Base-by-base conservation (phyloP, 2,329 filamentous ascomycete genomes). In the Simplicillium sp. region DNA sequence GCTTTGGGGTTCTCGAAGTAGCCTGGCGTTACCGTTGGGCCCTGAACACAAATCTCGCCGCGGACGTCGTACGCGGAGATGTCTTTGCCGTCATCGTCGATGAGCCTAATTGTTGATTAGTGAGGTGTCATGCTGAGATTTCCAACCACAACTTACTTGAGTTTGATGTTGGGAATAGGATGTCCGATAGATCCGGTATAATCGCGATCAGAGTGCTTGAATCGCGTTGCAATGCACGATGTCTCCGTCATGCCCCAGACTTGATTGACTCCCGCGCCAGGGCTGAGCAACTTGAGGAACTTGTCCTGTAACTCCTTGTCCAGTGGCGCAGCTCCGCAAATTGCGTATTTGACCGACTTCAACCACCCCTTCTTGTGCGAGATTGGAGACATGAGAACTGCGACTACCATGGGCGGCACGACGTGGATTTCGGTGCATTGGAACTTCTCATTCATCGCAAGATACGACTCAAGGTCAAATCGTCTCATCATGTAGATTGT, bases 181-280 rank as follows among this genome's bases (percentile, higher is more conserved):
- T 68, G 16, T 5, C 73, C 73, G 1, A 76, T 70, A 45, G 58
- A 62, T 3, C 66, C 65, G 17, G 62, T 65, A 28, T 59, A 51
- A 42, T 64, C 61, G 8, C 38, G 42, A 11, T 54, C 34, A 6
- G 56, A 52, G 2, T 50, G 54, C 2, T 62, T 61, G 11, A 69
- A 57, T 29, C 64, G 64, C 12, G 65, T 55, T 2, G 59, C 64
- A 14, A 56, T 56, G 34, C 54, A 58, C 11, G 54, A 55, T 6
- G 55, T 56, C 53, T 77, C 74, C 1, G 73, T 77, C 73, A 77
- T 76, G 2, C 74, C 74, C 67, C 70, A 76, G 1, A 70, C 73
- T 46, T 73, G 72, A 52, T 54, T 55, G 14, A 66, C 29, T 75
- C 52, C 4, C 75, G 48, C 2, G 16, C 36, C 36, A 11, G 17